Percentiles rank a stretch among this genome's conserved stretches.
Evolutionary conservation across 495 filamentous ascomycete species (phyloP).

Genomic region (Aspergillus panamensis): DNA sequence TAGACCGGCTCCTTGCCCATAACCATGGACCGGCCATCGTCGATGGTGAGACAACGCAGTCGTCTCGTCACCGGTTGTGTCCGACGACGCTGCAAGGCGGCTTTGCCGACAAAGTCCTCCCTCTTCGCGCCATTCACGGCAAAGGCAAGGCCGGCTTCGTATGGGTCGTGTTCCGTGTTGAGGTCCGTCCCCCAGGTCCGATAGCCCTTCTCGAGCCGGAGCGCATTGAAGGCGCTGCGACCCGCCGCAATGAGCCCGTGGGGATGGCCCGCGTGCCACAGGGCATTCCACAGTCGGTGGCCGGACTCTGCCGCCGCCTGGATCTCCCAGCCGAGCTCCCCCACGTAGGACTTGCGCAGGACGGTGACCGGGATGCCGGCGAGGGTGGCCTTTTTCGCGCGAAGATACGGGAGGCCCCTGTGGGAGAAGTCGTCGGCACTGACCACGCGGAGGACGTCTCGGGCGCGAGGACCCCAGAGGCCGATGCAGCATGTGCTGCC

Average conservation of each 20-base stretch:
- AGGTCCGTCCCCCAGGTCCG: conserved; percentile 43
- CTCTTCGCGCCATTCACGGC: conserved; percentile 36
- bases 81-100: conserved; percentile 29
- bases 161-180: conserved; percentile 48
- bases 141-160: conserved; percentile 41
- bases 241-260: conserved; percentile 48
- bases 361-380: conserved; percentile 40
- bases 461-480: conserved; percentile 48
- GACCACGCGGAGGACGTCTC: conserved; percentile 32
- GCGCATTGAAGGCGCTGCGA: conserved; percentile 44
- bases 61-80: conserved; percentile 25
- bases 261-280: conserved; percentile 42
- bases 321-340: conserved; percentile 51
- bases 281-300: conserved; percentile 42
- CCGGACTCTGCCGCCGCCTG: conserved; percentile 47
- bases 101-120: conserved; percentile 39
- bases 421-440: conserved; percentile 41
- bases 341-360: conserved; percentile 46
- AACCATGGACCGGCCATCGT: conserved; percentile 45
- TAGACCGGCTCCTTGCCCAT: conserved; percentile 52
- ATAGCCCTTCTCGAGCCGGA: conserved; percentile 49
- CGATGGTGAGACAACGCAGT: conserved; percentile 40
- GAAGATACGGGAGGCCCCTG: conserved; percentile 37
- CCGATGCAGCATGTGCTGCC: conserved; percentile 50
- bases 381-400: conserved; percentile 33